Conservation (phyloP, 306 rosid genomes). For the Psophocarpus tetragonolobus region DNA sequence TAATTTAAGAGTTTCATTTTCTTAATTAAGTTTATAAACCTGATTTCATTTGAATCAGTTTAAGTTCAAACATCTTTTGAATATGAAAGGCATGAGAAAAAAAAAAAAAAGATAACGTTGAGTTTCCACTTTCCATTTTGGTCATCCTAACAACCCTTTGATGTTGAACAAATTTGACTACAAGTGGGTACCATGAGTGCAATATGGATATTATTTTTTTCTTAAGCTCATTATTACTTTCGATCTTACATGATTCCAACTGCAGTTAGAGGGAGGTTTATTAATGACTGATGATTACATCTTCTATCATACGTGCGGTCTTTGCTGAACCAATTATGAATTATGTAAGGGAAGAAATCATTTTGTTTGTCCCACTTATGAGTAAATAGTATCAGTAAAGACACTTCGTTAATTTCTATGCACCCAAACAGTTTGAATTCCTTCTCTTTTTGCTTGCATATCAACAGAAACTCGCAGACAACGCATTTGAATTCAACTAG, state of each 20-base stretch:
- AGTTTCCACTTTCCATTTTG: conserved; percentile 16
- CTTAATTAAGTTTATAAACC: background rate
- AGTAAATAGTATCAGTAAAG: conserved; percentile 31
- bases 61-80: background rate
- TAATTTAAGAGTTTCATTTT: background rate
- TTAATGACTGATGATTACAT: conserved; percentile 34
- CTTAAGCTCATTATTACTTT: conserved; percentile 45
- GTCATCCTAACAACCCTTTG: background rate
- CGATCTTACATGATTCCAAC: conserved; percentile 38
- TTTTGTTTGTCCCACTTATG: conserved; percentile 37
- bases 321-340: conserved; percentile 34
- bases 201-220: background rate
- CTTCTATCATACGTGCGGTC: conserved; percentile 44
- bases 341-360: conserved; percentile 32
- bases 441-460: conserved; percentile 19
- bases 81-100: background rate
- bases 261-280: conserved; percentile 28
- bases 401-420: conserved; percentile 31
- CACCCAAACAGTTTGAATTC: conserved; percentile 29
- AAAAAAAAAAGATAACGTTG: background rate
- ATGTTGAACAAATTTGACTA: background rate
- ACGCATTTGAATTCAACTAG: conserved; percentile 22
- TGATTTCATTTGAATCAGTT: background rate
- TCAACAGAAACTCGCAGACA: conserved; percentile 10
- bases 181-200: background rate